Percentiles rank a stretch among this genome's conserved stretches.
Conservation (phyloP, 495 filamentous ascomycete species). For the Podospora pseudoanserina region DNA sequence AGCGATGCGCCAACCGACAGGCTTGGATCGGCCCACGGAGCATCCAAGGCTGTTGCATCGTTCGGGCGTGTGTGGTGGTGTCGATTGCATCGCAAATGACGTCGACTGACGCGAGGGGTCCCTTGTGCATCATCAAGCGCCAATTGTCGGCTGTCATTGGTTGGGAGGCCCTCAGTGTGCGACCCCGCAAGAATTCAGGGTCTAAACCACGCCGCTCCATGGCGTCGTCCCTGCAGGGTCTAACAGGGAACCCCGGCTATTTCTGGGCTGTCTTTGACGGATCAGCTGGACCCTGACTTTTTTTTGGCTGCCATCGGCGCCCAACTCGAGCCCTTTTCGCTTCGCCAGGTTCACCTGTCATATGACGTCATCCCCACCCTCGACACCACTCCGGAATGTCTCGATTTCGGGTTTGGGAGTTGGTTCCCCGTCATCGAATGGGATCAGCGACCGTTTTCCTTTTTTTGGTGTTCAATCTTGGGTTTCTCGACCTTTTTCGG, state of each 20-base stretch:
- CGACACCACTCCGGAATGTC: neutral
- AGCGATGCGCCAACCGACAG: neutral
- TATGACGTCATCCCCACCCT: conserved; percentile 16
- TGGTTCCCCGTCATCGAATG: neutral
- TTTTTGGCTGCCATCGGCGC: neutral
- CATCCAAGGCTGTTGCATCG: conserved; percentile 8
- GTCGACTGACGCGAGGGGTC: conserved; percentile 17
- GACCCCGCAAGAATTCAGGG: conserved; percentile 18
- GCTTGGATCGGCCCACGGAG: neutral
- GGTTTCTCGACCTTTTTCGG: neutral
- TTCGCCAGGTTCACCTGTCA: neutral
- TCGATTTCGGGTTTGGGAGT: neutral
- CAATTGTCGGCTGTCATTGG: conserved; percentile 20
- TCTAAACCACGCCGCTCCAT: conserved; percentile 14
- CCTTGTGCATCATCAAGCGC: conserved; percentile 12
- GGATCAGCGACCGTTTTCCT: neutral
- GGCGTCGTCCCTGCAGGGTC: conserved; percentile 23
- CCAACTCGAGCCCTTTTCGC: neutral
- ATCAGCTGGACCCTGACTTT: conserved; percentile 10
- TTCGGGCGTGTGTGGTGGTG: neutral
- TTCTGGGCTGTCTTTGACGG: conserved; percentile 4
- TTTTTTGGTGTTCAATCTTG: neutral
- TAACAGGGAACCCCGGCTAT: conserved; percentile 12
- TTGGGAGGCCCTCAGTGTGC: neutral
- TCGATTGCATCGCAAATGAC: conserved; percentile 25